phyloP scores from a whole-genome alignment of 768 basidiomycete species.

The Termitomyces sp. region DNA sequence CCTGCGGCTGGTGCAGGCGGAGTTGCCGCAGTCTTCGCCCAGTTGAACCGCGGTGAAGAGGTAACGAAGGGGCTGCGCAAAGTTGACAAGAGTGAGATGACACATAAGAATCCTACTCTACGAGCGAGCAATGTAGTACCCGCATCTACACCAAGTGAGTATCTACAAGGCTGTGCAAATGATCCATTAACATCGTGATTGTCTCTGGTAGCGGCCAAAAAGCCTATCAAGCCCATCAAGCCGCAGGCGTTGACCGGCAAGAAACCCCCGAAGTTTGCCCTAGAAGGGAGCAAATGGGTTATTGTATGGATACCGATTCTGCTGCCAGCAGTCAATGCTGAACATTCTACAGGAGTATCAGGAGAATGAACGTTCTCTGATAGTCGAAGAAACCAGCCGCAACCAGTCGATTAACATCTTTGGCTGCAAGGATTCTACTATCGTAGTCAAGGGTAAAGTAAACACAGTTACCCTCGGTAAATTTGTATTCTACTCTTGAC shows the following conservation, averaged over 20 bases:
- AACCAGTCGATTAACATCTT: constrained; percentile 87
- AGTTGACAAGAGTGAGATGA: constrained; percentile 96
- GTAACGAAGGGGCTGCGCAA: constrained; percentile 91
- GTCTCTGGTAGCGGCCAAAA: constrained; percentile 41
- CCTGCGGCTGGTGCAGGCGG: constrained; percentile 49
- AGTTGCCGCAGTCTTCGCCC: constrained; percentile 81
- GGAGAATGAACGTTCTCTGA: constrained; percentile 73
- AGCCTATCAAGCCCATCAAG: constrained; percentile 79
- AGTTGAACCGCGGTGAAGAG: constrained; percentile 84
- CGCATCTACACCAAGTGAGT: constrained; percentile 30
- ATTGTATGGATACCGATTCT: constrained; percentile 53
- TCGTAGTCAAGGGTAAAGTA: constrained; percentile 89
- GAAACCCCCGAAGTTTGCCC: constrained; percentile 84
- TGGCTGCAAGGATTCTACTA: constrained; percentile 81
- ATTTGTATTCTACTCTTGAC: constrained; percentile 11
- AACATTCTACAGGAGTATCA: constrained; percentile 71
- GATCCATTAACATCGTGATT: not conserved
- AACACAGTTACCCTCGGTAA: constrained; percentile 90
- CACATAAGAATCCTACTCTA: constrained; percentile 94
- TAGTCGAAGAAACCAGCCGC: constrained; percentile 73
- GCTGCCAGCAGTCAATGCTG: not conserved
- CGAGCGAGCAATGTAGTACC: constrained; percentile 54
- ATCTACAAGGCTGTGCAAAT: not conserved
- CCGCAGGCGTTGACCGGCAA: constrained; percentile 82
- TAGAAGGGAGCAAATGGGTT: constrained; percentile 93